These are phyloP conservation scores for Annulohypoxylon maeteangense DNA, from an alignment of 495 filamentous ascomycete genomes.

Conservation along the genomic window DNA sequence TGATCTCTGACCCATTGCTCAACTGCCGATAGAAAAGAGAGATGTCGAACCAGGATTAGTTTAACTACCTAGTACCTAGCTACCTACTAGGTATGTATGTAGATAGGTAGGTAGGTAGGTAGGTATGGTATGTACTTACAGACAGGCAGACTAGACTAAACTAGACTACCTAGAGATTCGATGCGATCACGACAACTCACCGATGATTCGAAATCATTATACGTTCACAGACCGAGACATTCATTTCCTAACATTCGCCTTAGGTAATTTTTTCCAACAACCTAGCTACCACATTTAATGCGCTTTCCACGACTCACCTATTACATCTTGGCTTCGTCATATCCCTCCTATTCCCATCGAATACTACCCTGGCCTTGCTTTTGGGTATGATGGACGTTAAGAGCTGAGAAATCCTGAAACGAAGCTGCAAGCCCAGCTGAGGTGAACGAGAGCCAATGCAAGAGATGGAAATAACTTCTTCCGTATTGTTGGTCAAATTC, in stretches of 20 bases:
- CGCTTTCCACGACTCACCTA: neutral
- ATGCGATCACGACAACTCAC: conserved; percentile 5
- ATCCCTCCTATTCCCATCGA: neutral
- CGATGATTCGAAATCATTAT: neutral
- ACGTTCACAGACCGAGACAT: conserved; percentile 15
- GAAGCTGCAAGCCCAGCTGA: neutral
- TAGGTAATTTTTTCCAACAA: neutral
- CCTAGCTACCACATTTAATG: conserved; percentile 1
- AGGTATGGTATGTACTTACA: neutral
- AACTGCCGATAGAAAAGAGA: conserved; percentile 37
- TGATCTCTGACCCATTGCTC: conserved; percentile 35
- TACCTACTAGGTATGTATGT: neutral
- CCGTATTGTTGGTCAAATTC: neutral
- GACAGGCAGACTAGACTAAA: neutral
- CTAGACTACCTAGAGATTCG: too few species aligned
- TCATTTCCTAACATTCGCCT: conserved; percentile 4
- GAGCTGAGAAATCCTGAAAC: neutral
- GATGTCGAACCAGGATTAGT: conserved; percentile 14
- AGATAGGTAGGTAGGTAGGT: too few species aligned
- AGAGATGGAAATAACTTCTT: neutral
- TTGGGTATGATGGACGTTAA: neutral
- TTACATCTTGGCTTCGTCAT: conserved; percentile 18
- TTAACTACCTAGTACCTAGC: neutral
- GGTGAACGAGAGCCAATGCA: neutral
- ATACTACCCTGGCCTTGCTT: conserved; percentile 6